These are phyloP conservation scores for Yamadazyma diddensiae DNA, from an alignment of 1,139 yeast genomes.

Conservation along the genomic window DNA sequence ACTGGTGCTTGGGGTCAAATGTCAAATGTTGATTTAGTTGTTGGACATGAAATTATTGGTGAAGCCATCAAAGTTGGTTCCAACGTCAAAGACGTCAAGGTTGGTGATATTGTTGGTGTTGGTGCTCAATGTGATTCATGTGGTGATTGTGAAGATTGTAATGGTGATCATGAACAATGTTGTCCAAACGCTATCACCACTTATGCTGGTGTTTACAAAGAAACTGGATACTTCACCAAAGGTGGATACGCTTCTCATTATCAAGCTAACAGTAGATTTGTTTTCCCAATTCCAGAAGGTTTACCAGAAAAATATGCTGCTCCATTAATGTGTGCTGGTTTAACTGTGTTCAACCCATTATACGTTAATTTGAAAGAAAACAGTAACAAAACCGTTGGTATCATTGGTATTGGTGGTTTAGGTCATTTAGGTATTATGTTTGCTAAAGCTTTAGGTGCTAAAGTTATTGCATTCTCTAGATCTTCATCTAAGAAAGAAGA, in stretches of 20 bases:
- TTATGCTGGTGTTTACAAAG: slow-evolving; percentile 33
- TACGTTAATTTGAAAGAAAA: slow-evolving; percentile 27
- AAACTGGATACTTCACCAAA: slow-evolving; percentile 45
- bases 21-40: slow-evolving; percentile 30
- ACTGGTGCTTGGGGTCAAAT: slow-evolving; percentile 40
- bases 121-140: slow-evolving; percentile 51
- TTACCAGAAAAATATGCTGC: slow-evolving; percentile 46
- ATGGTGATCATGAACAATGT: slow-evolving; percentile 42
- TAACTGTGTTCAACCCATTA: slow-evolving; percentile 55
- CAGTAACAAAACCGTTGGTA: slow-evolving; percentile 41
- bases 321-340: slow-evolving; percentile 66
- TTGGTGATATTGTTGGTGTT: slow-evolving; percentile 49
- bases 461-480: slow-evolving; percentile 41
- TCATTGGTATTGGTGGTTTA: slow-evolving; percentile 48
- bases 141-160: slow-evolving; percentile 43
- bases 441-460: slow-evolving; percentile 43
- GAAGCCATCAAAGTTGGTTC: slow-evolving; percentile 41
- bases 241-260: slow-evolving; percentile 57
- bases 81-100: slow-evolving; percentile 25
- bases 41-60: slow-evolving; percentile 42
- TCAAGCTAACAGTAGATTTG: slow-evolving; percentile 45
- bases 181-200: slow-evolving; percentile 42
- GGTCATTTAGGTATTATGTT: slow-evolving; percentile 44
- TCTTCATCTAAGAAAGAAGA: slow-evolving; percentile 34
- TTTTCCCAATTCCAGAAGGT: slow-evolving; percentile 47